phyloP scores from a whole-genome alignment of 805 yeast species.

The Pichia eremophila region DNA sequence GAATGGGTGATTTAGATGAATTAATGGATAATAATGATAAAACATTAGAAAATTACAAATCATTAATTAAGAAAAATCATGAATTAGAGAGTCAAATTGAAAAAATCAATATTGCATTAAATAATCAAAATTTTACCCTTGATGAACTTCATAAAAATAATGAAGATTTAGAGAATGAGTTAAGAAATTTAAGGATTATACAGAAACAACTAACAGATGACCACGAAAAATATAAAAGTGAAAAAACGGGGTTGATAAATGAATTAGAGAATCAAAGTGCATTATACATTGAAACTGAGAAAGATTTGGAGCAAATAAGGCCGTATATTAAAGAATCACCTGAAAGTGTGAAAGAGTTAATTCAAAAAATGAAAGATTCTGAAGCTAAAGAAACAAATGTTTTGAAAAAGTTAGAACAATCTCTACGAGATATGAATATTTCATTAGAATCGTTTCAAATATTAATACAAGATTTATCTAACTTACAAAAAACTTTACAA shows the following conservation, averaged over 20 bases:
- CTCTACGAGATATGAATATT: slow-evolving; percentile 40
- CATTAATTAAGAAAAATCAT: slow-evolving; percentile 33
- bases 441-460: slow-evolving; percentile 52
- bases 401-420: slow-evolving; percentile 34
- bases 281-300: slow-evolving; percentile 44
- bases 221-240: slow-evolving; percentile 53
- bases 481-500: slow-evolving; percentile 35
- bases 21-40: slow-evolving; percentile 46
- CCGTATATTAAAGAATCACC: slow-evolving; percentile 56
- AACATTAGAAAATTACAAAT: slow-evolving; percentile 36
- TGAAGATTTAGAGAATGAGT: slow-evolving; percentile 47
- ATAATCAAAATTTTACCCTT: slow-evolving; percentile 25
- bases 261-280: slow-evolving; percentile 54
- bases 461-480: slow-evolving; percentile 37
- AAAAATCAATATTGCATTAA: slow-evolving; percentile 12
- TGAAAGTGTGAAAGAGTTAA: slow-evolving; percentile 40
- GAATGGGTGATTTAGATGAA: slow-evolving; percentile 59
- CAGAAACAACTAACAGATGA: slow-evolving; percentile 57
- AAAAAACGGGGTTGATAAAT: slow-evolving; percentile 48
- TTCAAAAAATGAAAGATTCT: slow-evolving; percentile 40
- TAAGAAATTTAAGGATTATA: slow-evolving; percentile 47
- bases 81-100: slow-evolving; percentile 25
- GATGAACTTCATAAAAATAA: slow-evolving; percentile 41
- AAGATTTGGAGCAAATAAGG: slow-evolving; percentile 50
- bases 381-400: slow-evolving; percentile 32